Percentiles rank a stretch among this genome's conserved stretches.
Conservation (phyloP, 2,329 filamentous ascomycete genomes). For the Didymella pinodella region DNA sequence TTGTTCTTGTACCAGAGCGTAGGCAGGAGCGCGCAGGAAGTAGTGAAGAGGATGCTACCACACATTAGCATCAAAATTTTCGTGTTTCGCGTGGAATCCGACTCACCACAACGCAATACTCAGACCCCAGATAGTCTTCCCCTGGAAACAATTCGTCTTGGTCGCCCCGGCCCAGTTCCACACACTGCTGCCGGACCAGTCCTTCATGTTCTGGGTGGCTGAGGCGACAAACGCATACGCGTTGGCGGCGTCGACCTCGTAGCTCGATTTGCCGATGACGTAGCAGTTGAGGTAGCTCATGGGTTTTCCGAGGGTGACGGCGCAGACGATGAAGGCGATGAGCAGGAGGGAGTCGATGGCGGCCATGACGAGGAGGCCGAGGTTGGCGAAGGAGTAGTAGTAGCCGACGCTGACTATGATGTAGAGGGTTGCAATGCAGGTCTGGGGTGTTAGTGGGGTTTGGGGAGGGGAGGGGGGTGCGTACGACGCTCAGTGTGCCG, state of each 20-base stretch:
- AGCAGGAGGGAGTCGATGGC: conserved; percentile 73
- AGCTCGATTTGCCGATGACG: conserved; percentile 58
- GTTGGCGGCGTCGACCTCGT: conserved; percentile 55
- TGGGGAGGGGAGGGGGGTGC: conserved; percentile 47
- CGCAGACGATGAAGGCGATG: conserved; percentile 78
- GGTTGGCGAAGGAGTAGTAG: conserved; percentile 80
- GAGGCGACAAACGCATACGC: conserved; percentile 64
- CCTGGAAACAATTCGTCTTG: conserved; percentile 76
- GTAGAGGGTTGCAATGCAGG: conserved; percentile 81
- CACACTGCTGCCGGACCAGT: conserved; percentile 54
- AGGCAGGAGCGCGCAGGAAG: conserved; percentile 55
- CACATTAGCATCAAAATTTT: conserved; percentile 19
- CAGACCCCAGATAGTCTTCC: conserved; percentile 88
- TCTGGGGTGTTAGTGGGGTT: conserved; percentile 57
- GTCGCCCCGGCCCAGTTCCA: conserved; percentile 68
- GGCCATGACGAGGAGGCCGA: conserved; percentile 77
- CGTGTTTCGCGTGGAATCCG: too few species aligned
- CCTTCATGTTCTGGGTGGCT: conserved; percentile 61
- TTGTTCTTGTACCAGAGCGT: conserved; percentile 60
- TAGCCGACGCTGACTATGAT: conserved; percentile 72
- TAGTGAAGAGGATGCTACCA: conserved; percentile 56
- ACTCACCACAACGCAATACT: conserved; percentile 76
- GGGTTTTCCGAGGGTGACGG: conserved; percentile 79
- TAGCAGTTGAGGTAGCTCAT: conserved; percentile 80
- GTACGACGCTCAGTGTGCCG: conserved; percentile 79